Conservation (phyloP, 345 rosid species). For the Aquilaria sinensis region DNA sequence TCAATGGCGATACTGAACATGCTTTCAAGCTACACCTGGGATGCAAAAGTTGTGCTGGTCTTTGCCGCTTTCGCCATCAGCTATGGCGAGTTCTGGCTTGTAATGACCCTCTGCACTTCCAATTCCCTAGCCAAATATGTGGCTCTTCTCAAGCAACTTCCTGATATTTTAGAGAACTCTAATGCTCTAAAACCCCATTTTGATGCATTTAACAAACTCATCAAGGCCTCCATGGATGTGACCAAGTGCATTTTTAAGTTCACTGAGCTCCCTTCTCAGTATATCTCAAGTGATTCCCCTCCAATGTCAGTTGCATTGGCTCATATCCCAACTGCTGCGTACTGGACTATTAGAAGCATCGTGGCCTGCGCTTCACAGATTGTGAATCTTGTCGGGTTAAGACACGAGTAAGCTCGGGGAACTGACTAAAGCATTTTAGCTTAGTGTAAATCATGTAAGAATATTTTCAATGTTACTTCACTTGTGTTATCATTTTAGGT, state of each 20-base stretch:
- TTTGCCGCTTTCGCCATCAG: conserved; percentile 42
- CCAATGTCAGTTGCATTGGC: conserved; percentile 33
- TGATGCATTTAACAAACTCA: conserved; percentile 39
- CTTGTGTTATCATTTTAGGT: conserved; percentile 24
- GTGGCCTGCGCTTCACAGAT: conserved; percentile 68
- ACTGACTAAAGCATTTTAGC: background rate
- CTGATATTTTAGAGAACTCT: conserved; percentile 24
- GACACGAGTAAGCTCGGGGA: conserved; percentile 46
- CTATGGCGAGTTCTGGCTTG: conserved; percentile 41
- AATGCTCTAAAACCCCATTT: conserved; percentile 23
- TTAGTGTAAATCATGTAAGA: background rate
- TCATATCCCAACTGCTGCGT: conserved; percentile 69
- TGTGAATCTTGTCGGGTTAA: conserved; percentile 47
- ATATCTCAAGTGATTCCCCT: conserved; percentile 36
- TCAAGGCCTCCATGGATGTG: conserved; percentile 40
- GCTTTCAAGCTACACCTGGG: conserved; percentile 39
- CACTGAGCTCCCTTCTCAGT: conserved; percentile 50
- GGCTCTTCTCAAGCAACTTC: conserved; percentile 41
- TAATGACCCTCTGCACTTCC: conserved; percentile 20
- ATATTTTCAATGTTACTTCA: background rate
- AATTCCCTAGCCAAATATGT: conserved; percentile 35
- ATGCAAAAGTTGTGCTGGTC: conserved; percentile 39
- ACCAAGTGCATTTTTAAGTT: conserved; percentile 51
- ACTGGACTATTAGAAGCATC: conserved; percentile 75
- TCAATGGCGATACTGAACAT: conserved; percentile 32